Evolutionary conservation across 441 rosid species (phyloP).

Genomic region (Viola pubescens): DNA sequence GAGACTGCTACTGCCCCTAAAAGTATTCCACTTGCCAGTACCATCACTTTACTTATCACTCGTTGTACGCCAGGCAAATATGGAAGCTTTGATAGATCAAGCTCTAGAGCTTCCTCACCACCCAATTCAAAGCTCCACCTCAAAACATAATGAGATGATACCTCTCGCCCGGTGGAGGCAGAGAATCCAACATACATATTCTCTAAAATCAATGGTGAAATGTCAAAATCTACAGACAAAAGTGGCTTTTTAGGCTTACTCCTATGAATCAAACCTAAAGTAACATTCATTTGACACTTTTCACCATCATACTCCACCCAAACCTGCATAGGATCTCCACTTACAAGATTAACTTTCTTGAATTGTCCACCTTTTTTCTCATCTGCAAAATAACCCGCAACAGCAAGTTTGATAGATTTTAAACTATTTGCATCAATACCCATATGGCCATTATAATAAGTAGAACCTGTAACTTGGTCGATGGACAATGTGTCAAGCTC

Average conservation of each 20-base stretch:
- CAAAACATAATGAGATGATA: conserved; percentile 34
- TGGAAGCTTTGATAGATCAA: too few species aligned
- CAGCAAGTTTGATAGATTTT: conserved; percentile 33
- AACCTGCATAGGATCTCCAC: conserved; percentile 46
- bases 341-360: conserved; percentile 39
- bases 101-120: too few species aligned
- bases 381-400: conserved; percentile 34
- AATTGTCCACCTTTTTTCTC: not conserved
- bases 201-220: not conserved
- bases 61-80: not conserved
- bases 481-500: conserved; percentile 70
- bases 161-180: conserved; percentile 30
- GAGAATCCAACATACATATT: not conserved
- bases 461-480: conserved; percentile 53
- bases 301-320: conserved; percentile 71
- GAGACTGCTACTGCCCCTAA: too few species aligned
- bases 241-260: conserved; percentile 44
- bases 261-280: conserved; percentile 42
- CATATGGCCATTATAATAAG: conserved; percentile 52
- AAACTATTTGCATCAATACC: conserved; percentile 70
- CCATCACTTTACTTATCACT: conserved; percentile 13
- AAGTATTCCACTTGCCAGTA: conserved; percentile 15
- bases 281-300: conserved; percentile 34
- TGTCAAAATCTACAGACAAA: conserved; percentile 28
- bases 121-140: not conserved